Conservation (phyloP, 352 stramenopile genomes). For the Elongisporangium prolatum region DNA sequence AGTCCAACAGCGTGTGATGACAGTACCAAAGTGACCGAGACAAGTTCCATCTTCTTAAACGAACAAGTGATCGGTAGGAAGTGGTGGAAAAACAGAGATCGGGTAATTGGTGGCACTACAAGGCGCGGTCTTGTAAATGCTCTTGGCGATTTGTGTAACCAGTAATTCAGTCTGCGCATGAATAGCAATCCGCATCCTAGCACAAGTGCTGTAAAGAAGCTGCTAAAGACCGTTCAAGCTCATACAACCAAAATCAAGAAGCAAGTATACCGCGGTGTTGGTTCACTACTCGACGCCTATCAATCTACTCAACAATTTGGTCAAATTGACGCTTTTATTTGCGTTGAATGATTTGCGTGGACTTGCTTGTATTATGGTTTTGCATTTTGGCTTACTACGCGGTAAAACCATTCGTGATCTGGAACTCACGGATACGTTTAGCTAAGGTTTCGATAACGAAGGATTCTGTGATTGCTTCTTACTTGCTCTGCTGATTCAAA, state of each 20-base stretch:
- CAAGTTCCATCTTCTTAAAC: conserved; percentile 9
- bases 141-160: conserved; percentile 8
- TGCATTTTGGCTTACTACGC: conserved; percentile 8
- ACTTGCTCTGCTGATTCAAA: conserved; percentile 11
- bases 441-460: too few species aligned
- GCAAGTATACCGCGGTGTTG: conserved; percentile 5
- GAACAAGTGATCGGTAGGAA: conserved; percentile 3
- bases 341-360: conserved; percentile 2
- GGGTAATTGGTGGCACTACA: conserved; percentile 4
- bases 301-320: not conserved
- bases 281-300: not conserved
- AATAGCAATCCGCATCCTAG: conserved; percentile 10
- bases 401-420: conserved; percentile 8
- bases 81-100: conserved; percentile 9
- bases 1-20: too few species aligned
- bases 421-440: not conserved
- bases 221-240: conserved; percentile 10
- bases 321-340: conserved; percentile 4
- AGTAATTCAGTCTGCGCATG: conserved; percentile 4
- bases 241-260: conserved; percentile 9
- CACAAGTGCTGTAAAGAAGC: conserved; percentile 6
- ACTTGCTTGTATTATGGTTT: conserved; percentile 4
- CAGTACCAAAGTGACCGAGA: conserved; percentile 1
- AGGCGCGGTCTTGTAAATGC: conserved; percentile 8
- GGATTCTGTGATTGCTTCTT: not conserved